phyloP scores from a whole-genome alignment of 2,329 filamentous ascomycete species.

The Sporothrix schenckii region DNA sequence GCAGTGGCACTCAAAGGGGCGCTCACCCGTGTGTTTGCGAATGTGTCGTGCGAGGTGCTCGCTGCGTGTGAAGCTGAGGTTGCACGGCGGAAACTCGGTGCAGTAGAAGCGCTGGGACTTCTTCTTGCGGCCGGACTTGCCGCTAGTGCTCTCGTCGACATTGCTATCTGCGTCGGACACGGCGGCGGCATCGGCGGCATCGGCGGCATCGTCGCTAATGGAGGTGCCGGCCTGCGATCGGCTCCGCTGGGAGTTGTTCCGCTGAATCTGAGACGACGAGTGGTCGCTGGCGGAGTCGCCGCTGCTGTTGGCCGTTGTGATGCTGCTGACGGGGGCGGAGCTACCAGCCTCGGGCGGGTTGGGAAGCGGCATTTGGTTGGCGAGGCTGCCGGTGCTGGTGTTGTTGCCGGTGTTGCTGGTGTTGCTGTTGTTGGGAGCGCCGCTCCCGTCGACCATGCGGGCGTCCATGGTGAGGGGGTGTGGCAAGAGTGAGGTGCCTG shows the following conservation, averaged over 20 bases:
- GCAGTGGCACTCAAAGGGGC: constrained; percentile 96
- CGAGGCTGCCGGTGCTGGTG: constrained; percentile 62
- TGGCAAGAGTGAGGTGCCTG: not conserved
- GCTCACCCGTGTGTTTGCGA: constrained; percentile 94
- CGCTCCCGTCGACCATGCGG: constrained; percentile 47
- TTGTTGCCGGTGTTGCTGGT: not conserved
- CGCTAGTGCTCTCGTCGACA: constrained; percentile 53
- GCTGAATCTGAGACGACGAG: constrained; percentile 47
- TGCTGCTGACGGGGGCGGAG: not conserved
- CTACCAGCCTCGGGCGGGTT: constrained; percentile 45
- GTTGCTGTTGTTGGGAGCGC: not conserved
- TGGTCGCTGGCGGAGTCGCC: constrained; percentile 51
- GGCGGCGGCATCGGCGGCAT: constrained; percentile 53
- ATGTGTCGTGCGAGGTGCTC: constrained; percentile 96
- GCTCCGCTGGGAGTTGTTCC: constrained; percentile 63
- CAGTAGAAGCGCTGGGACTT: constrained; percentile 97
- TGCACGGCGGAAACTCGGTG: constrained; percentile 91
- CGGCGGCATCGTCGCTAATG: constrained; percentile 76
- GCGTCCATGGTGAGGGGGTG: constrained; percentile 20
- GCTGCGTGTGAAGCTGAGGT: constrained; percentile 90
- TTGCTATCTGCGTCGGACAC: constrained; percentile 40
- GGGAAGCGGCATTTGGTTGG: constrained; percentile 58
- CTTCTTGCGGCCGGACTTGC: constrained; percentile 86
- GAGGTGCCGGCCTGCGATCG: constrained; percentile 70
- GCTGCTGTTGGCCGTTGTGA: constrained; percentile 45